Conservation (phyloP, 306 rosid genomes). For the Vicia faba region DNA sequence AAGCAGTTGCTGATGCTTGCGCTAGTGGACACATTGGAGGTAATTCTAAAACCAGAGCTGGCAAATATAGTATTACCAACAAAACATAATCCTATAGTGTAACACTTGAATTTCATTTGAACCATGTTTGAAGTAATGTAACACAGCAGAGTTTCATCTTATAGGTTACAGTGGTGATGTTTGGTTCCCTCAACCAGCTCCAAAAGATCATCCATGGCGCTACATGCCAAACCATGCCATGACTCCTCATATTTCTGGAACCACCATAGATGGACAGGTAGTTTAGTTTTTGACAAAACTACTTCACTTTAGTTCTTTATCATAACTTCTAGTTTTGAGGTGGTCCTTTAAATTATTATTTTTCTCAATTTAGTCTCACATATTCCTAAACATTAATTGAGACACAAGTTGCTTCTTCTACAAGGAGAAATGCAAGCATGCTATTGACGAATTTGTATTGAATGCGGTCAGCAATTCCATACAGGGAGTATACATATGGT, state of each 20-base stretch:
- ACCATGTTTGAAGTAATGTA: neutral
- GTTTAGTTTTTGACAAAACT: neutral
- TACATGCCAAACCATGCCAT: conserved; percentile 97
- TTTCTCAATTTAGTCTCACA: neutral
- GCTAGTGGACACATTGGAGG: conserved; percentile 89
- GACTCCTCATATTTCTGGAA: conserved; percentile 97
- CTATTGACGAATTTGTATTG: neutral
- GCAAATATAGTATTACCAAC: neutral
- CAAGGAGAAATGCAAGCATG: neutral
- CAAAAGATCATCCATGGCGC: conserved; percentile 99
- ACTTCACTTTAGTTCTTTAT: neutral
- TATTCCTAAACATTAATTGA: neutral
- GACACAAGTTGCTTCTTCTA: neutral
- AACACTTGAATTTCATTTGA: conserved; percentile 8
- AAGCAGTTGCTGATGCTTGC: conserved; percentile 87
- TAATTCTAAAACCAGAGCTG: conserved; percentile 38
- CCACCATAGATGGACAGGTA: conserved; percentile 98
- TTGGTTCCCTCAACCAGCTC: conserved; percentile 96
- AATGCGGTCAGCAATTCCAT: neutral
- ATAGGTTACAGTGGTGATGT: conserved; percentile 96
- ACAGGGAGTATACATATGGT: neutral
- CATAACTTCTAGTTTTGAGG: neutral
- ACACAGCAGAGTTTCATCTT: conserved; percentile 23
- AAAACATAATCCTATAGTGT: conserved; percentile 7
- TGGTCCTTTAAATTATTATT: neutral